Percentiles rank a stretch among this genome's conserved stretches.
phyloP scores from a whole-genome alignment of 148 eudicot genomes.

The Dianthus caryophyllus region DNA sequence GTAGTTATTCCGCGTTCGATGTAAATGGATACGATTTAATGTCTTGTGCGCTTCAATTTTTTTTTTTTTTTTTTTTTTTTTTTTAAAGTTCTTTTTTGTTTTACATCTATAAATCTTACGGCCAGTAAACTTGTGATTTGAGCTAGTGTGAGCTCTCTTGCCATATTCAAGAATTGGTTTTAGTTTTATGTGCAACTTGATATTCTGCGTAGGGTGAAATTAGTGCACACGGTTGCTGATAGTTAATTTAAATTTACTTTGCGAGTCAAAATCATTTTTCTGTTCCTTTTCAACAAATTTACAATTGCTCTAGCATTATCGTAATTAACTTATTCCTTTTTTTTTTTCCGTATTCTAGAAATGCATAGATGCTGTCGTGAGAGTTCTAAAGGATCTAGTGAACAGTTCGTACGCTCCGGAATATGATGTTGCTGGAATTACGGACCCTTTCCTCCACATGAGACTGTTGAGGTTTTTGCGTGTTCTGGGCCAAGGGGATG shows the following conservation, averaged over 20 bases:
- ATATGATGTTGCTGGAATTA: slow-evolving; percentile 84
- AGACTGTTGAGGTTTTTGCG: slow-evolving; percentile 76
- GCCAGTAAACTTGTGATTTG: background rate
- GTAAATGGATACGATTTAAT: background rate
- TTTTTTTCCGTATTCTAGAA: slow-evolving; percentile 43
- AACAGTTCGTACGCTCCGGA: slow-evolving; percentile 98
- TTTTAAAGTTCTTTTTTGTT: background rate
- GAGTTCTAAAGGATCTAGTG: slow-evolving; percentile 73
- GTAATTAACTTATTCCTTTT: background rate
- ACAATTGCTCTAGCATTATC: background rate
- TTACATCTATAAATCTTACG: background rate
- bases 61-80: background rate
- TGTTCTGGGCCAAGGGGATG: slow-evolving; percentile 89
- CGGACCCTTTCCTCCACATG: slow-evolving; percentile 95
- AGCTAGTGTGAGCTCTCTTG: background rate
- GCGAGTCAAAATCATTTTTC: background rate
- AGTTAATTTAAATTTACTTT: background rate
- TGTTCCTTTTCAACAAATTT: background rate
- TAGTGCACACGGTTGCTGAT: background rate
- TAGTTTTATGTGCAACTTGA: background rate
- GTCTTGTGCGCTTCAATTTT: background rate
- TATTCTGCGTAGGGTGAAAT: background rate
- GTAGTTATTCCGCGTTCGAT: background rate
- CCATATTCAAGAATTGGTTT: background rate
- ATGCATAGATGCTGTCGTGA: slow-evolving; percentile 85